These are phyloP conservation scores for Eremochloa ophiuroides DNA, from an alignment of 176 grass and related monocot genomes.

Conservation along the genomic window DNA sequence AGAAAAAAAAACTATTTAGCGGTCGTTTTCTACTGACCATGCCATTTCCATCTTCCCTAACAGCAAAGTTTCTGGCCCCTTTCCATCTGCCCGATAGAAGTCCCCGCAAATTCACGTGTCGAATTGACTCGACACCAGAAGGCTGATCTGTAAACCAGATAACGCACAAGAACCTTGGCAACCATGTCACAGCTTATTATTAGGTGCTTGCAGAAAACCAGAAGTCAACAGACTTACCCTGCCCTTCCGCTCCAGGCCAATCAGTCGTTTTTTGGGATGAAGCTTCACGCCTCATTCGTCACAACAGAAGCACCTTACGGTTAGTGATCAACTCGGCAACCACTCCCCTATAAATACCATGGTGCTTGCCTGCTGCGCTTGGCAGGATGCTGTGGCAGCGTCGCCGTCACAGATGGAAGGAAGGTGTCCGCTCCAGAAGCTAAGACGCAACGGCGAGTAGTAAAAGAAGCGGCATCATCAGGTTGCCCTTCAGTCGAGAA, in stretches of 20 bases:
- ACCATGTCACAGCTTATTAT: not conserved
- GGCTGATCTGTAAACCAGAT: not conserved
- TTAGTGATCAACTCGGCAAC: not conserved
- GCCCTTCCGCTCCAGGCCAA: not conserved
- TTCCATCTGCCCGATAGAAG: not conserved
- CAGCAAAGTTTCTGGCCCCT: not conserved
- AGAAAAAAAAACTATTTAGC: not conserved
- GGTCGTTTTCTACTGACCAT: not conserved
- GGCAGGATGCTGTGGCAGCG: not conserved
- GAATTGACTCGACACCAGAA: not conserved
- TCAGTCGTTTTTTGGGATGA: not conserved
- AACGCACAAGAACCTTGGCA: not conserved
- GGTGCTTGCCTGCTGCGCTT: not conserved
- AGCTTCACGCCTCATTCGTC: conserved; percentile 1
- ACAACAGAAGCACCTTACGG: not conserved
- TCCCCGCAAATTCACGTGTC: not conserved
- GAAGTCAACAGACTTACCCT: not conserved
- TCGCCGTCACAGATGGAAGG: not conserved
- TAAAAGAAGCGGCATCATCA: not conserved
- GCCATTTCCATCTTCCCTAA: not conserved
- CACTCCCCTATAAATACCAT: conserved; percentile 1
- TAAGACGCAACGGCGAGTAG: not conserved
- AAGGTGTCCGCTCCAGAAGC: not conserved
- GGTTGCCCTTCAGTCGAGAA: not conserved
- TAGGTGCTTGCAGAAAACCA: not conserved